Conservation (phyloP, 345 rosid genomes). For the Litchi chinensis region DNA sequence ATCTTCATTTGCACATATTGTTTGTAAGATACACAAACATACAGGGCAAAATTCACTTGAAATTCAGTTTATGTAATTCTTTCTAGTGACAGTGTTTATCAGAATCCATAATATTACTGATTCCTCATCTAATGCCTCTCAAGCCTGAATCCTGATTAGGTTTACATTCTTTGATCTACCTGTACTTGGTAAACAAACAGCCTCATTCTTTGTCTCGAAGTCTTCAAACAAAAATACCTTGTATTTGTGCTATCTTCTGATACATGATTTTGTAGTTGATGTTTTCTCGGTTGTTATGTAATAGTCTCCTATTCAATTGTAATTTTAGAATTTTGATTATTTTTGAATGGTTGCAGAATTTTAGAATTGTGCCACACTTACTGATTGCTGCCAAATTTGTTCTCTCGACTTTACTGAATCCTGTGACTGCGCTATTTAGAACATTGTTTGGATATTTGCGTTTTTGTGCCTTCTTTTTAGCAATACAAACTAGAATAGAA, state of each 20-base stretch:
- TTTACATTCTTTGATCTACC: not conserved
- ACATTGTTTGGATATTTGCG: not conserved
- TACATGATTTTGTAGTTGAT: not conserved
- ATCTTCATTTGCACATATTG: constrained; percentile 23
- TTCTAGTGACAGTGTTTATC: constrained; percentile 18
- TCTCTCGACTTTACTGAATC: not conserved
- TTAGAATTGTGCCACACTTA: not conserved
- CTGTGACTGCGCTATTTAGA: not conserved
- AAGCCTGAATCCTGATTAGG: not conserved
- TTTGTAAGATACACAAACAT: constrained; percentile 35
- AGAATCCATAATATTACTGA: not conserved
- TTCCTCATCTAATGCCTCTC: constrained; percentile 7
- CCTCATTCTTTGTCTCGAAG: constrained; percentile 1
- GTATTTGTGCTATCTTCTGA: not conserved
- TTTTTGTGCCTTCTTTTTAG: too few species aligned
- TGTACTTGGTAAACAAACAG: not conserved
- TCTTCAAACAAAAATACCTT: not conserved
- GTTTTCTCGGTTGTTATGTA: not conserved
- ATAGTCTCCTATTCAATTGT: not conserved
- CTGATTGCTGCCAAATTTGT: not conserved
- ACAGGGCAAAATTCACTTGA: constrained; percentile 17
- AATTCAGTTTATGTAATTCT: constrained; percentile 28
- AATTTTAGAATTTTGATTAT: not conserved
- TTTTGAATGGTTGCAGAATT: not conserved
- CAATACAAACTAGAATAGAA: not conserved